Percentiles rank a stretch among this genome's conserved stretches.
phyloP scores from a whole-genome alignment of 2,329 filamentous ascomycete genomes.

The Biscogniauxia marginata region DNA sequence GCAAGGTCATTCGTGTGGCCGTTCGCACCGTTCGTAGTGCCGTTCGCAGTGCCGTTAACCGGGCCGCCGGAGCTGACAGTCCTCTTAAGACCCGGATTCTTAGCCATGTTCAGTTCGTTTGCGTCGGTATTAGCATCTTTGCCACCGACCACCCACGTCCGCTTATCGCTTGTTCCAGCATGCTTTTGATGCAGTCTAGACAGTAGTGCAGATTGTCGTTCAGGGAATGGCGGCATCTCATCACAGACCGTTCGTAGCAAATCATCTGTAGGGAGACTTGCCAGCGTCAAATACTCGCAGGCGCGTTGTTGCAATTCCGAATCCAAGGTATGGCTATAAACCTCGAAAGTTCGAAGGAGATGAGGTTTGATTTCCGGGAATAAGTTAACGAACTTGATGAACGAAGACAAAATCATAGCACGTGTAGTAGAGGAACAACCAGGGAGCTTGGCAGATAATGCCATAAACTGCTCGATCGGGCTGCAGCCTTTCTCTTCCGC shows the following conservation, averaged over 20 bases:
- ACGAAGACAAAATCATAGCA: conserved; percentile 91
- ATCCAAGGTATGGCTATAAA: conserved; percentile 92
- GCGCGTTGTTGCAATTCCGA: conserved; percentile 94
- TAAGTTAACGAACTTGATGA: conserved; percentile 96
- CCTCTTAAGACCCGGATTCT: conserved; percentile 80
- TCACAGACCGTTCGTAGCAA: conserved; percentile 91
- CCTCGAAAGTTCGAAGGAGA: conserved; percentile 82
- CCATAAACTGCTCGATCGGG: conserved; percentile 95
- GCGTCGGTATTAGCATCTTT: conserved; percentile 88
- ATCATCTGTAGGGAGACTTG: conserved; percentile 84
- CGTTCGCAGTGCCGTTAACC: conserved; percentile 43
- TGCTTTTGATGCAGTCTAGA: conserved; percentile 94
- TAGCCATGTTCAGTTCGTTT: conserved; percentile 75
- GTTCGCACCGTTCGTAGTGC: conserved; percentile 47
- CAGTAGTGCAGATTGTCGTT: conserved; percentile 86
- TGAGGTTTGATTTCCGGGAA: conserved; percentile 99
- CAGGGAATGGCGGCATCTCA: conserved; percentile 98
- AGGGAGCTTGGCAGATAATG: conserved; percentile 84
- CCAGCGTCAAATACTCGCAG: conserved; percentile 88
- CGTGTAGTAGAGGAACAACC: conserved; percentile 85
- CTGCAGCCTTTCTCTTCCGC: conserved; percentile 90
- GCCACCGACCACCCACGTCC: conserved; percentile 96
- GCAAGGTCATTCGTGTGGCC: conserved; percentile 65
- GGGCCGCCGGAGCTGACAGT: conserved; percentile 68
- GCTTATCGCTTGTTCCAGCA: conserved; percentile 86